Evolutionary conservation across 108 stramenopile genomes (phyloP).

Genomic region (Nitzschia palea): DNA sequence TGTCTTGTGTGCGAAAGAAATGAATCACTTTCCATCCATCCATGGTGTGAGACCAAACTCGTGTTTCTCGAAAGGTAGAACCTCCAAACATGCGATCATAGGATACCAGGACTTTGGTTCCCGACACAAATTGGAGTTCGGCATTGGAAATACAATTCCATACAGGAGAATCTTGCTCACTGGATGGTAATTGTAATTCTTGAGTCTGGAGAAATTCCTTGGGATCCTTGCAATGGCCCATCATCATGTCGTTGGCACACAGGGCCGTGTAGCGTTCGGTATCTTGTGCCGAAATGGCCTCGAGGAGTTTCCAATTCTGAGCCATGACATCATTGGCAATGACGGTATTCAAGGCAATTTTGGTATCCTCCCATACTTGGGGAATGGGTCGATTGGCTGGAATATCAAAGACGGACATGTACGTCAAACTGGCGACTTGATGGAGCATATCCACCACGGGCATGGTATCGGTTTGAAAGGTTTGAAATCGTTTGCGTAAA

Average conservation of each 20-base stretch:
- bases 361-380: slow-evolving; percentile 74
- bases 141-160: slow-evolving; percentile 1
- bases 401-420: slow-evolving; percentile 59
- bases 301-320: slow-evolving; percentile 49
- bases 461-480: slow-evolving; percentile 78
- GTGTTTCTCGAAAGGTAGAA: slow-evolving; percentile 36
- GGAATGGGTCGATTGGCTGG: slow-evolving; percentile 62
- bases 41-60: slow-evolving; percentile 52
- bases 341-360: slow-evolving; percentile 61
- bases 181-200: slow-evolving; percentile 8
- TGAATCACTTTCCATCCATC: slow-evolving; percentile 59
- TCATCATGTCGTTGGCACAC: slow-evolving; percentile 46
- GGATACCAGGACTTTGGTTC: slow-evolving; percentile 63
- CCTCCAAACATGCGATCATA: slow-evolving; percentile 46
- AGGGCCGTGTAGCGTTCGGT: slow-evolving; percentile 31
- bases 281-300: slow-evolving; percentile 47
- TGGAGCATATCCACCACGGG: slow-evolving; percentile 76
- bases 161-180: slow-evolving; percentile 47
- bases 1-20: slow-evolving; percentile 45
- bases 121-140: slow-evolving; percentile 50
- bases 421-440: slow-evolving; percentile 27
- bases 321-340: slow-evolving; percentile 72
- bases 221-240: neutral
- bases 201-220: slow-evolving; percentile 26
- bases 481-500: slow-evolving; percentile 83